Conservation (phyloP, 1,284 basidiomycete genomes). For the Cutaneotrichosporon sp. region DNA sequence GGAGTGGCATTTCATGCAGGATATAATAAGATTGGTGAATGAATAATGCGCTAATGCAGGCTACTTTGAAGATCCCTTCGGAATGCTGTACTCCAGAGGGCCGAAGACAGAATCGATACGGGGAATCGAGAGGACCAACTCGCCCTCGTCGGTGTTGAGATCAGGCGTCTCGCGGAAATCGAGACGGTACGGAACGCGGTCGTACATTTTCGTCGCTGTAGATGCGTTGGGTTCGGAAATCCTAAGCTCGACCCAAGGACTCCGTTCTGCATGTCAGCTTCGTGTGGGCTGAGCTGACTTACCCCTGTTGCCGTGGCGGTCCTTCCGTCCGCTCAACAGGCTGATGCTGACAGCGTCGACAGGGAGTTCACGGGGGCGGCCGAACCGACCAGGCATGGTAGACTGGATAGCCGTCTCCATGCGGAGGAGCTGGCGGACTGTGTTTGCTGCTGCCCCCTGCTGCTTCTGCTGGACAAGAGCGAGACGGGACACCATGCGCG, state of each 20-base stretch:
- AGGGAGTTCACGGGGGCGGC: conserved; percentile 9
- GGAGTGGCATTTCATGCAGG: no score
- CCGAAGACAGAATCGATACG: conserved; percentile 19
- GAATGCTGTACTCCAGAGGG: conserved; percentile 5
- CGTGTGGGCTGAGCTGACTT: neutral
- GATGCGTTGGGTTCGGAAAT: neutral
- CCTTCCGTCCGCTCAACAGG: conserved; percentile 3
- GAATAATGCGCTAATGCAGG: no score
- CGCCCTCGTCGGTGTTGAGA: neutral
- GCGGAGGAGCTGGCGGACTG: conserved; percentile 7
- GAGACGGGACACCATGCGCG: conserved; percentile 16
- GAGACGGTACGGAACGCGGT: conserved; percentile 12
- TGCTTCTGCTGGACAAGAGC: conserved; percentile 10
- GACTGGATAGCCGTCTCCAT: conserved; percentile 10
- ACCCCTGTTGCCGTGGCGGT: conserved; percentile 1
- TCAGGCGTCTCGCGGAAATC: conserved; percentile 14
- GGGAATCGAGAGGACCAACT: conserved; percentile 11
- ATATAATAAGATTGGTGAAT: neutral
- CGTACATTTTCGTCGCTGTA: neutral
- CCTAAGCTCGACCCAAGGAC: neutral
- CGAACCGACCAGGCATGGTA: neutral
- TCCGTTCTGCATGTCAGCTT: neutral
- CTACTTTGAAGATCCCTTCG: no score
- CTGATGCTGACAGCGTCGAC: conserved; percentile 4
- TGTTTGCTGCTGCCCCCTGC: neutral